A percentile compares a stretch with the other conserved stretches of the same genome.
Evolutionary conservation across 306 rosid genomes (phyloP).

Genomic region (Malus sylvestris): DNA sequence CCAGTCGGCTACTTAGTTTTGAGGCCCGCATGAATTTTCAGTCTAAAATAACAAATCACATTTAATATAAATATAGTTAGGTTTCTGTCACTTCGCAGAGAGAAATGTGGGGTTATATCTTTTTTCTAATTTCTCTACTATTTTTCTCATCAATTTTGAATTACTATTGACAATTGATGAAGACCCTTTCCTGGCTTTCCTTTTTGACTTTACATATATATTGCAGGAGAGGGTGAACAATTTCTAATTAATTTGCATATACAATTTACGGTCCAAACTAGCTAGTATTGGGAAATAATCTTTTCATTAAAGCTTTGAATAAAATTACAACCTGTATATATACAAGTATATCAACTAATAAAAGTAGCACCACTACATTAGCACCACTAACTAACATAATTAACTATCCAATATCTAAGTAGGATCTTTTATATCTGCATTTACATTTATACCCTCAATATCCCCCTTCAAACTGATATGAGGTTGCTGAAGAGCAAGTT

Average conservation of each 20-base stretch:
- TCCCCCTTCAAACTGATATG: too few relatives aligned
- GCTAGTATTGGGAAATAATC: not conserved
- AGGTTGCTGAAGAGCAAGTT: too few relatives aligned
- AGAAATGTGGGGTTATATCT: conserved; percentile 38
- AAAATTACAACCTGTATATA: too few relatives aligned
- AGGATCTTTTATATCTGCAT: too few relatives aligned
- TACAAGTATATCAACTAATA: too few relatives aligned
- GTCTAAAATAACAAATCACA: conserved; percentile 3
- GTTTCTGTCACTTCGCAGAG: conserved; percentile 41
- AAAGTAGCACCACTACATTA: too few relatives aligned
- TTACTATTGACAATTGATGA: not conserved
- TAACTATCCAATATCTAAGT: too few relatives aligned
- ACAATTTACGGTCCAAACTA: not conserved
- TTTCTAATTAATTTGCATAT: not conserved
- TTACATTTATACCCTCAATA: too few relatives aligned
- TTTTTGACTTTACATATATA: conserved; percentile 14
- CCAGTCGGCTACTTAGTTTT: not conserved
- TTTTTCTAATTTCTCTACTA: not conserved
- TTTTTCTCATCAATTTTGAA: conserved; percentile 5
- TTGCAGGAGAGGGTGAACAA: not conserved
- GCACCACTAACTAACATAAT: too few relatives aligned
- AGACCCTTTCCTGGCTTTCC: conserved; percentile 4
- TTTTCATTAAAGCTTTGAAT: too few relatives aligned
- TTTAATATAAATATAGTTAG: conserved; percentile 31
- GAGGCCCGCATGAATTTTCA: conserved; percentile 29